Conservation (phyloP, 75 land plant species). For the Selaginella moellendorffii region DNA sequence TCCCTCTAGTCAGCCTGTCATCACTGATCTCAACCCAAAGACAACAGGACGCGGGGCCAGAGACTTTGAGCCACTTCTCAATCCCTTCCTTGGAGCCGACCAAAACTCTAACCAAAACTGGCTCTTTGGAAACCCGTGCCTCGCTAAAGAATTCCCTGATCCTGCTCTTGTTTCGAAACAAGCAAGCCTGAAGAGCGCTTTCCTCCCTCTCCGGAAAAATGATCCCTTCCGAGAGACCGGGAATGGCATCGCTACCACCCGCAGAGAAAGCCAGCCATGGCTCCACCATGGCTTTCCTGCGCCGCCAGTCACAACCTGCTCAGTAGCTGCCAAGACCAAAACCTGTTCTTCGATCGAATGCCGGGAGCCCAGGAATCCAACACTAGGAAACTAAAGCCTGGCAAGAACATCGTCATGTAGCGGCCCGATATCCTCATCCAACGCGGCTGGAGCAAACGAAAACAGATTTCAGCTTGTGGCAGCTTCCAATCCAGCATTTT, state of each 20-base stretch:
- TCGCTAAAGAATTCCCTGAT: not conserved
- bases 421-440: too few relatives aligned
- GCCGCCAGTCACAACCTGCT: too few relatives aligned
- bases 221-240: constrained; percentile 17
- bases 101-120: constrained; percentile 16
- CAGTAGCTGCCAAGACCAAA: too few relatives aligned
- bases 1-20: not conserved
- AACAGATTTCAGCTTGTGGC: too few relatives aligned
- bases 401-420: too few relatives aligned
- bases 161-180: constrained; percentile 11
- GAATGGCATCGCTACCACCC: not conserved
- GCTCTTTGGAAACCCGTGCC: not conserved
- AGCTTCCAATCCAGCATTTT: too few relatives aligned
- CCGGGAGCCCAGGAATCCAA: too few relatives aligned
- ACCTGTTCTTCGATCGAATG: too few relatives aligned
- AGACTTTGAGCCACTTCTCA: constrained; percentile 15
- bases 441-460: too few relatives aligned
- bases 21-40: constrained; percentile 17
- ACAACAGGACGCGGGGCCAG: constrained; percentile 20
- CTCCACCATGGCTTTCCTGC: not conserved
- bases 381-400: too few relatives aligned
- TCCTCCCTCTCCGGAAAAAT: constrained; percentile 14
- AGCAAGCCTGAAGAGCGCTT: not conserved
- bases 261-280: not conserved
- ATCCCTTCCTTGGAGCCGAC: constrained; percentile 20